Base-by-base conservation (phyloP, 169 alveolate genomes). In the Plasmodium gallinaceum region DNA sequence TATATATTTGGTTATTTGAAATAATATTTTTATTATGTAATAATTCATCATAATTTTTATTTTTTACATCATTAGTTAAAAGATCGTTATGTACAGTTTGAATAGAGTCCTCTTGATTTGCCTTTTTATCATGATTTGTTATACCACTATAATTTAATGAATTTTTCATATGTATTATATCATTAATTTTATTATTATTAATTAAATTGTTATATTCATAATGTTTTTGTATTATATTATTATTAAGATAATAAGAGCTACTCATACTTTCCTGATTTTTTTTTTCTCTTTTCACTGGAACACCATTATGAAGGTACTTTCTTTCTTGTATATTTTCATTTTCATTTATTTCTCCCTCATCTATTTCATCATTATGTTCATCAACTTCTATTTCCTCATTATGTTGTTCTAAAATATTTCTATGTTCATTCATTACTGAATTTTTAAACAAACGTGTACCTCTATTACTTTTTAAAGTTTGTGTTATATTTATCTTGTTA, bases 71-170 rank as follows among this genome's bases (percentile, higher is more conserved):
- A 32, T 32, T 32, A 32, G 39, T 32, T 32, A 32, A 32, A 32
- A 32, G 1, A 32, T 32, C 4, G 39, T 32, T 32, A 2, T 2
- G 39, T 32, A 4, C 4, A 32, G 39, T 32, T 32, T 32, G 39
- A 2, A 32, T 32, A 32, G 4, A 32, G 4, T 54, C 22, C 0
- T 18, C 64, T 54, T 54, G 64, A 8, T 61, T 37, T 16, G 18
- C 14, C 42, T 61, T 61, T 24, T 61, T 61, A 61, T 61, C 70
- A 61, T 18, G 8, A 20, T 61, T 61, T 61, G 14, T 61, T 6
- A 61, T 20, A 61, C 45, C 70, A 22, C 20, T 61, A 61, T 24
- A 61, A 61, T 61, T 61, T 61, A 61, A 61, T 3, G 70, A 61
- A 22, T 12, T 5, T 14, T 61, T 61, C 10, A 61, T 0, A 12